Evolutionary conservation across 1,284 basidiomycete species (phyloP), one percentile per base, ranked within the genome.

Genomic region (Pseudozyma hubeiensis): DNA sequence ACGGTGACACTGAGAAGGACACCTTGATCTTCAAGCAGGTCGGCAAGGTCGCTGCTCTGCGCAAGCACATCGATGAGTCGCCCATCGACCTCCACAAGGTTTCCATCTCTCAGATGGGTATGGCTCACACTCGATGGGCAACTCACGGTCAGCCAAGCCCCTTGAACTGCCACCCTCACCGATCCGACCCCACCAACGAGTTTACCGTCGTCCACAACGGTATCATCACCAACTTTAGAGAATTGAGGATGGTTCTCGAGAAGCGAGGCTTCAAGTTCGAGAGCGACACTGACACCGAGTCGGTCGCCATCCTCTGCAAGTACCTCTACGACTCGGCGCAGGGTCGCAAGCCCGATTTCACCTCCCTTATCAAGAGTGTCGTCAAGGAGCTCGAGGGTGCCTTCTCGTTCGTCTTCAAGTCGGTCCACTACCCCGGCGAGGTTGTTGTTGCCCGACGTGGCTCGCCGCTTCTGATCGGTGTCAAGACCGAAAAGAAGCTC

Each of bases 401-500:
- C 9, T 99, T 99, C 82, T 97, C 97, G n/a, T 97, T 99, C 85
- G 95, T 98, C 80, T 98, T 99, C 92, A 99, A 97, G 88, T 97
- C 95, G 16, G 86, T 87, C 40, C 94, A 99, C 88, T 99, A 91
- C 89, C 97, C 97, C 53, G 93, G 96, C 81, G 93, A 99, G 86
- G 90, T 97, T 72, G 94, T 99, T 73, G 92, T 93, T 61, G 93
- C 95, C 65, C 93, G 95, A 81, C 93, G 97, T 82, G 97, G 97
- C 82, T 99, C 96, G 31, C 97, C 97, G 29, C 90, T 99, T 31
- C 87, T 99, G 62, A 91, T 99, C 82, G 97, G 97, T 88, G 96
- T 99, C 85, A 99, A 99, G 91, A 98, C 97, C 37, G 96, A 99
- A 85, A 95, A 96, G 89, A 99, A 99, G 87, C 90, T 99, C 85